Conservation (phyloP, 2,329 filamentous ascomycete species). For the Aspergillus luchuensis region DNA sequence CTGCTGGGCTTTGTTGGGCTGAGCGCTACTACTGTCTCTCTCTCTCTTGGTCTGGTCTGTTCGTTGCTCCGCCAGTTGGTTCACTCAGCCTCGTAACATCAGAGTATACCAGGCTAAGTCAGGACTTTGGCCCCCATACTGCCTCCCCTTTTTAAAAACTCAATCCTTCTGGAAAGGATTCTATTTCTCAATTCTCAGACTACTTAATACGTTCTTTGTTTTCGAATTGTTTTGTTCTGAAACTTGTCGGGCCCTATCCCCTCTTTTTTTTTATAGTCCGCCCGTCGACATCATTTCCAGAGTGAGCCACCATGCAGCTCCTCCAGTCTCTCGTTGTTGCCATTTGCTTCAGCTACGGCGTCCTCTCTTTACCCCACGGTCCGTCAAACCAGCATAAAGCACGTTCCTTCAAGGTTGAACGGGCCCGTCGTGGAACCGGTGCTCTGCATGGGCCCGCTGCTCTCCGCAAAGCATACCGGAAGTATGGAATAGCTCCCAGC, state of each 20-base stretch:
- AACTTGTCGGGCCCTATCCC: conserved; percentile 5
- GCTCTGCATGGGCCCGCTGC: conserved; percentile 61
- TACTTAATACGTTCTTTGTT: conserved; percentile 1
- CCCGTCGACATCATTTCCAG: not conserved
- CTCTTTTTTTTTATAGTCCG: conserved; percentile 12
- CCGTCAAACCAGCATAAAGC: conserved; percentile 27
- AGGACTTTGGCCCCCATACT: conserved; percentile 16
- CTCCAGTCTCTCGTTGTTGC: conserved; percentile 30
- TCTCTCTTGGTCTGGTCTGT: not conserved
- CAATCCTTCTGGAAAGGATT: conserved; percentile 4
- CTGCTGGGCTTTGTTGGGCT: not conserved
- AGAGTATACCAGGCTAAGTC: conserved; percentile 12
- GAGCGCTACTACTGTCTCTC: not conserved
- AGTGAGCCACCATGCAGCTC: conserved; percentile 29
- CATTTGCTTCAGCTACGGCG: conserved; percentile 35
- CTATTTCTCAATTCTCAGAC: not conserved
- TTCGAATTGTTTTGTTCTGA: conserved; percentile 2
- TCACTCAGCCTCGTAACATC: not conserved
- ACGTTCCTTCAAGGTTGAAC: conserved; percentile 63
- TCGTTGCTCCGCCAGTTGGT: not conserved
- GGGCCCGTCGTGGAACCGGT: conserved; percentile 59
- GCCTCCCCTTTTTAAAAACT: conserved; percentile 4
- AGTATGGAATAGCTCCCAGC: conserved; percentile 61
- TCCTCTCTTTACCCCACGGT: conserved; percentile 37
- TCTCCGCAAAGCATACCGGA: conserved; percentile 67